phyloP scores from a whole-genome alignment of 805 yeast genomes.

The Metschnikowia corniflorae region DNA sequence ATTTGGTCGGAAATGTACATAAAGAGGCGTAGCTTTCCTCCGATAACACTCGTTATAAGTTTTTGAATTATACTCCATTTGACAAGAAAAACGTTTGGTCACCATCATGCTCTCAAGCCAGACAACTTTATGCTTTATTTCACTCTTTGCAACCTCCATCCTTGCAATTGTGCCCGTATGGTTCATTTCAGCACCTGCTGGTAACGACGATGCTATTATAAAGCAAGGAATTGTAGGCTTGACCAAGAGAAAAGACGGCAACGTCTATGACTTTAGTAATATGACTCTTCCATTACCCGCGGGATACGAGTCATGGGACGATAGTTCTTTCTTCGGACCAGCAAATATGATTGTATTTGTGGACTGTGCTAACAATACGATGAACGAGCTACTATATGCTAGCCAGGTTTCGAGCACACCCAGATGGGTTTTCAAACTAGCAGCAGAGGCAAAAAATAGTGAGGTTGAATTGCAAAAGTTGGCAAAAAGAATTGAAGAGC shows the following conservation, averaged over 20 bases:
- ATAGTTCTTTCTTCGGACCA: neutral
- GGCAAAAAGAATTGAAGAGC: neutral
- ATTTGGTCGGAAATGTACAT: too few relatives aligned
- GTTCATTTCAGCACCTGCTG: neutral
- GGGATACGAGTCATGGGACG: neutral
- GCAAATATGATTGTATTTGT: neutral
- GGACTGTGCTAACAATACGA: neutral
- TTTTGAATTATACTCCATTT: too few relatives aligned
- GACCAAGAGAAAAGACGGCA: neutral
- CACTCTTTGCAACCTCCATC: too few relatives aligned
- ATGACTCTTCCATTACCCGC: neutral
- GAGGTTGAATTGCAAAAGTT: neutral
- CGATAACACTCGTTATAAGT: too few relatives aligned
- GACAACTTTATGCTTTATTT: too few relatives aligned
- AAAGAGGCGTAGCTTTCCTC: too few relatives aligned
- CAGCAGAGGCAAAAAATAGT: neutral
- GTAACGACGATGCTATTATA: neutral
- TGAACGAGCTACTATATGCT: neutral
- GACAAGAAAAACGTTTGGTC: too few relatives aligned
- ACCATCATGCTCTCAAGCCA: too few relatives aligned
- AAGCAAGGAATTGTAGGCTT: neutral
- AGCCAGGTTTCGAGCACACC: neutral
- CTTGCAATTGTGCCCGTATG: too few relatives aligned
- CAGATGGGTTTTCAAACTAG: neutral
- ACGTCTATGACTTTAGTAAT: neutral